Percentiles rank a stretch among this genome's conserved stretches.
Evolutionary conservation across 2,329 filamentous ascomycete species (phyloP).

Genomic region (Ophiostoma piceae): DNA sequence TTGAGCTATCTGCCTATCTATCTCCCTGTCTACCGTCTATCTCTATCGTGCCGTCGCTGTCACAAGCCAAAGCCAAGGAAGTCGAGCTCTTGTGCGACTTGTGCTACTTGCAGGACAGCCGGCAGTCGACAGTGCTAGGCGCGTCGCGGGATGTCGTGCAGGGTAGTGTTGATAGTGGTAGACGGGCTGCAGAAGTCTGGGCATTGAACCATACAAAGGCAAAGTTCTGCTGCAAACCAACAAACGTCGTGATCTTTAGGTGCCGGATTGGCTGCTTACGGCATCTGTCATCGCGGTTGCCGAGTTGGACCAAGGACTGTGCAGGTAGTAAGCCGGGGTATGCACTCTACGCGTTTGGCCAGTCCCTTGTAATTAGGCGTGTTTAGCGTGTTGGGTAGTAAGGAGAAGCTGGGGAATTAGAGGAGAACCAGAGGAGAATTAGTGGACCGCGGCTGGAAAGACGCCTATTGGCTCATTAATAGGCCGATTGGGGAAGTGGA

Average conservation of each 20-base stretch:
- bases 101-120: not conserved
- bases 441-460: not conserved
- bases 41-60: not conserved
- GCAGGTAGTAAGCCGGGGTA: not conserved
- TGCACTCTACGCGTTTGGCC: not conserved
- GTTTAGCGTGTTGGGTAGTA: not conserved
- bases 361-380: not conserved
- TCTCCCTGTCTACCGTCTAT: too few relatives aligned
- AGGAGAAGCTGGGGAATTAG: slow-evolving; percentile 7
- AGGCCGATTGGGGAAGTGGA: not conserved
- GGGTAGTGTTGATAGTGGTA: not conserved
- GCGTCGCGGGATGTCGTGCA: not conserved
- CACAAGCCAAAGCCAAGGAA: not conserved
- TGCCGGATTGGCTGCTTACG: not conserved
- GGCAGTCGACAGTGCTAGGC: not conserved
- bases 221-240: not conserved
- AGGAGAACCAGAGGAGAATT: not conserved
- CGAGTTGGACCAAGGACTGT: too few relatives aligned
- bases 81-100: not conserved
- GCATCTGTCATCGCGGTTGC: not conserved
- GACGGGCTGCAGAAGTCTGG: not conserved
- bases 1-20: not conserved
- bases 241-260: not conserved
- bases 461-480: not conserved
- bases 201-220: not conserved